Evolutionary conservation across 129 eudicot species (phyloP).

Genomic region (Artemisia argyi): DNA sequence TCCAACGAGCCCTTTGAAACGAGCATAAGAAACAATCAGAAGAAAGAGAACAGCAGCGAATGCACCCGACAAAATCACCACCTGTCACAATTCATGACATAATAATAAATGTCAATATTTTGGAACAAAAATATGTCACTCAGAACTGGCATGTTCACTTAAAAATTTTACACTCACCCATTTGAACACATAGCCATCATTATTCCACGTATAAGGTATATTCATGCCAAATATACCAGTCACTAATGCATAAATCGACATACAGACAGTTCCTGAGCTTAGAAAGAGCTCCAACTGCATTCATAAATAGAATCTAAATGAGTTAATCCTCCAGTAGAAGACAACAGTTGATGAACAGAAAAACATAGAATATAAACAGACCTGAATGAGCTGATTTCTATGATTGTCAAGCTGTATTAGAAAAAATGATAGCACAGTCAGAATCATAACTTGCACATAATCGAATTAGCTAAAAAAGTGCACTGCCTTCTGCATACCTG

Average conservation of each 20-base stretch:
- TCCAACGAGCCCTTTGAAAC: conserved; percentile 86
- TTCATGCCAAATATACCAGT: conserved; percentile 90
- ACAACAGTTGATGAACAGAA: conserved; percentile 5
- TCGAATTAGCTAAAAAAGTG: background rate
- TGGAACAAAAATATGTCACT: background rate
- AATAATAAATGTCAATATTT: background rate
- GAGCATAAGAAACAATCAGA: conserved; percentile 67
- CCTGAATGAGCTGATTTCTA: conserved; percentile 98
- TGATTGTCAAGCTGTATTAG: conserved; percentile 91
- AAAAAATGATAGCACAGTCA: conserved; percentile 10
- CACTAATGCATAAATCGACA: conserved; percentile 72
- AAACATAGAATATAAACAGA: conserved; percentile 11
- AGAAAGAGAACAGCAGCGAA: conserved; percentile 48
- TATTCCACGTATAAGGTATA: conserved; percentile 82
- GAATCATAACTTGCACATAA: conserved; percentile 5
- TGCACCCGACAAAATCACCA: conserved; percentile 52
- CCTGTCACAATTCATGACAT: conserved; percentile 43
- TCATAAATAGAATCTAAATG: background rate
- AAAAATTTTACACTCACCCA: conserved; percentile 55
- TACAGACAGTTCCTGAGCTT: conserved; percentile 77
- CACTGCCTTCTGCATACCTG: conserved; percentile 47
- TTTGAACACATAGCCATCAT: conserved; percentile 68
- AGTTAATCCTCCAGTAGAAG: conserved; percentile 5
- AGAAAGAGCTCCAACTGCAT: conserved; percentile 86
- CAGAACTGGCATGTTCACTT: background rate